These are phyloP conservation scores for Recurvomyces mirabilis DNA, from an alignment of 495 filamentous ascomycete genomes.

Conservation along the genomic window DNA sequence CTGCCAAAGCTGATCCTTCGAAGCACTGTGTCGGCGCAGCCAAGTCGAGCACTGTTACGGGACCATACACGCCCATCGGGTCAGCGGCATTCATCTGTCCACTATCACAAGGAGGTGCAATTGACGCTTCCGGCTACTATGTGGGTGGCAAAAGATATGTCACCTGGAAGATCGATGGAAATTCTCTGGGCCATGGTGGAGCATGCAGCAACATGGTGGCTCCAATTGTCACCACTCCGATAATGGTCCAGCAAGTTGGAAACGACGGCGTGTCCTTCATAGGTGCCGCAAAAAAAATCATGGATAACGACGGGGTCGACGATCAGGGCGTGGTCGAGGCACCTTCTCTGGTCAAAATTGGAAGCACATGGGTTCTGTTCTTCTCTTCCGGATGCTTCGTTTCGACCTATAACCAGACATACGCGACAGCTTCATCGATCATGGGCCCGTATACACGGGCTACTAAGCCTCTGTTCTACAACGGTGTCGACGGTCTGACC, in stretches of 20 bases:
- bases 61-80: conserved; percentile 30
- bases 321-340: conserved; percentile 20
- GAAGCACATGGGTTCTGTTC: conserved; percentile 15
- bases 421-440: conserved; percentile 15
- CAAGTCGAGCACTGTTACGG: conserved; percentile 28
- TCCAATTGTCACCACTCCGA: conserved; percentile 15
- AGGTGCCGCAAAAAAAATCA: conserved; percentile 1
- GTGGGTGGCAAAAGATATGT: conserved; percentile 18
- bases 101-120: conserved; percentile 18
- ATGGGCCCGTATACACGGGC: conserved; percentile 14
- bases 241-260: conserved; percentile 16
- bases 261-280: conserved; percentile 14
- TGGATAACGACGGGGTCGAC: conserved; percentile 16
- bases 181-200: conserved; percentile 19
- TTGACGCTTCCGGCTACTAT: conserved; percentile 19
- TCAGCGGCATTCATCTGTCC: conserved; percentile 15
- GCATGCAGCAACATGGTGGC: conserved; percentile 14
- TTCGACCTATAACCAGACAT: conserved; percentile 18
- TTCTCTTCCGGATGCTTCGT: conserved; percentile 18
- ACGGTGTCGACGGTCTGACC: conserved; percentile 14
- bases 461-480: conserved; percentile 15
- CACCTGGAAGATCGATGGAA: conserved; percentile 21
- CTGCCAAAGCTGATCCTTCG: conserved; percentile 17
- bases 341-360: conserved; percentile 12
- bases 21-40: conserved; percentile 39